Base-by-base conservation (phyloP, 768 basidiomycete species). In the Ramaria sp. region DNA sequence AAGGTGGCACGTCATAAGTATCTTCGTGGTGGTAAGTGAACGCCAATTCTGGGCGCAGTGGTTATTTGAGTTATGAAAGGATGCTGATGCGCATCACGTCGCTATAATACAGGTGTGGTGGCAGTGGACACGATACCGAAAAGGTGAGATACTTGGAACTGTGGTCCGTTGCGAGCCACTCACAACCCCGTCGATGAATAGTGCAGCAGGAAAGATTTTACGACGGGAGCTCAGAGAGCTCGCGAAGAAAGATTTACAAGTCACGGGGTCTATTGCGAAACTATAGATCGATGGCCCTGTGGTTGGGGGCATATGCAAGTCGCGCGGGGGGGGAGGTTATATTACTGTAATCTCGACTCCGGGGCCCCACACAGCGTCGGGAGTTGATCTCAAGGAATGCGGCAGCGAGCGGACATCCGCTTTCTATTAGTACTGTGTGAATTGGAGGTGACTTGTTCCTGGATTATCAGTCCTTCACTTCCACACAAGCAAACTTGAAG, bases 201-300 rank as follows among this genome's bases (percentile, higher is more conserved):
- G 89, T 63, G 83, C 90, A 33, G 79, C 89, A 53, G 92, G 92
- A 2, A 94, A 95, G 70, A 96, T 96, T 63, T 69, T 94, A 31
- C 77, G 91, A 46, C 78, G 86, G 27, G 79, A 91, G 60, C 72
- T 94, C 45, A 77, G 88, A 12, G 86, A 84, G 4, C 68, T 73
- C 47, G 86, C 83, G 0, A 82, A 82, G 65, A 68, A 72, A 45
- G 86, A 89, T 56, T 42, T 63, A 43, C 42, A 43, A 13, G 42
- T 22, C n/a, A 43, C 20, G 11, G 42, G 42, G 20, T n/a, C 20
- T 43, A 4, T 22, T 9, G n/a, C 42, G n/a, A 43, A 43, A 9
- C 17, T 43, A 19, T 43, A 43, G 34, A 4, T 27, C 27, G 27
- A 27, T 27, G 27, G 27, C 27, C 3, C 5, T 27, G 27, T 5